Evolutionary conservation across 2,329 filamentous ascomycete genomes (phyloP).

Genomic region (Chrysosporium keratinophilum): DNA sequence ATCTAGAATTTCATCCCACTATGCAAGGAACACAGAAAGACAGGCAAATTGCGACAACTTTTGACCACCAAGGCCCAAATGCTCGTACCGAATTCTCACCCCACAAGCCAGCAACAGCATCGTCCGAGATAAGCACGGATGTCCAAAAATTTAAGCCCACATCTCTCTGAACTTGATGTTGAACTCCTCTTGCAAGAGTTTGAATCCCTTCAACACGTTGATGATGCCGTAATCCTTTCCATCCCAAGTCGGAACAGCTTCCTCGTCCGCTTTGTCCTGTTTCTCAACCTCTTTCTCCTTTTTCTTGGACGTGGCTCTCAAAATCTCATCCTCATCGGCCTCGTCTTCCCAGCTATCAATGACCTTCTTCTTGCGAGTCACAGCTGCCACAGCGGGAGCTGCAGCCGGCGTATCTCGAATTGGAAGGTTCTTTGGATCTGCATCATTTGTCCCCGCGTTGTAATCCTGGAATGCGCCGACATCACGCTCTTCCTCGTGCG

Average conservation of each 20-base stretch:
- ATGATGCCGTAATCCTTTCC: slow-evolving; percentile 15
- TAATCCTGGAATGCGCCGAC: slow-evolving; percentile 10
- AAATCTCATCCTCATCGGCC: slow-evolving; percentile 13
- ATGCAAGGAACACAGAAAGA: no score
- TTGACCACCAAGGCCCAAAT: no score
- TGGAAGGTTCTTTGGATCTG: neutral
- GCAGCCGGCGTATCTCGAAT: neutral
- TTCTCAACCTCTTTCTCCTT: neutral
- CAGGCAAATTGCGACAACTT: no score
- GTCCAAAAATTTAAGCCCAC: slow-evolving; percentile 11
- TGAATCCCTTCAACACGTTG: slow-evolving; percentile 24
- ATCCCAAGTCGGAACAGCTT: slow-evolving; percentile 10
- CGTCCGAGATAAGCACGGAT: no score
- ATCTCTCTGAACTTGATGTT: slow-evolving; percentile 25
- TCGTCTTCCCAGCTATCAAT: slow-evolving; percentile 22
- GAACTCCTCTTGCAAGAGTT: slow-evolving; percentile 25
- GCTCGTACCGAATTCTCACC: no score
- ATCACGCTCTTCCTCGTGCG: slow-evolving; percentile 19
- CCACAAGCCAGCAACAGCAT: no score
- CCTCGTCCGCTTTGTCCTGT: neutral
- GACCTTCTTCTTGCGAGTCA: slow-evolving; percentile 12
- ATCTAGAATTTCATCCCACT: no score
- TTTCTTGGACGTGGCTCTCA: neutral
- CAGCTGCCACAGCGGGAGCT: neutral
- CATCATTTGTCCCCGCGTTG: neutral